Base-by-base conservation (phyloP, 192 early-diverging fungal species). In the Cetraspora pellucida region DNA sequence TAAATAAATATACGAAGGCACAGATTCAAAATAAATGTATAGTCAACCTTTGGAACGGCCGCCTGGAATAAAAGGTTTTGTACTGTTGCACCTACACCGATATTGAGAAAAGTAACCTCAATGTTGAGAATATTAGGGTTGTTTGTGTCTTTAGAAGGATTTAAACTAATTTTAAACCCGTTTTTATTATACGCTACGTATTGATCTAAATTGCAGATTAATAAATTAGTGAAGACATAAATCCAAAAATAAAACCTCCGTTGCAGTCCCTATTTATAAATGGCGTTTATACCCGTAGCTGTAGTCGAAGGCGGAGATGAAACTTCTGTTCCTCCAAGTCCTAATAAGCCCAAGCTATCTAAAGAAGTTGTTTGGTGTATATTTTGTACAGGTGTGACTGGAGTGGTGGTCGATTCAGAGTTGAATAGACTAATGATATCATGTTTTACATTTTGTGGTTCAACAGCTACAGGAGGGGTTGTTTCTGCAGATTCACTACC, bases 31-130 rank as follows among this genome's bases (percentile, higher is more conserved):
- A 9, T 37, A 43, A 31, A 37, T 44, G 23, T 37, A 43, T 14
- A 43, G 11, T 45, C 3, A 73, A 79, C 78, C 64, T 95, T 95
- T 27, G 96, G 96, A 16, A 99, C 97, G 0, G 98, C 98, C 14
- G 96, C 96, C 82, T 95, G 89, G 79, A 99, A 93, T 63, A 87
- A 86, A 27, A 98, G 68, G 25, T 89, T 89, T 21, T 82, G 83
- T 46, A 96, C 83, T 4, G 77, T 37, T 9, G 85, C 87, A 50
- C 87, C 86, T 19, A 83, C 65, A 16, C 83, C 81, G 64, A 84
- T 78, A 76, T 94, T 96, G 49, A 81, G 77, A 81, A 96, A 95
- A 5, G 84, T 87, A 6, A 92, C 89, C 8, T 85, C 85, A 47
- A 97, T 84, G 58, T 87, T 87, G 55, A 96, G 81, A 37, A 89